Percentiles rank a stretch among this genome's conserved stretches.
Conservation (phyloP, 2,329 filamentous ascomycete species). For the Camillea tinctor region DNA sequence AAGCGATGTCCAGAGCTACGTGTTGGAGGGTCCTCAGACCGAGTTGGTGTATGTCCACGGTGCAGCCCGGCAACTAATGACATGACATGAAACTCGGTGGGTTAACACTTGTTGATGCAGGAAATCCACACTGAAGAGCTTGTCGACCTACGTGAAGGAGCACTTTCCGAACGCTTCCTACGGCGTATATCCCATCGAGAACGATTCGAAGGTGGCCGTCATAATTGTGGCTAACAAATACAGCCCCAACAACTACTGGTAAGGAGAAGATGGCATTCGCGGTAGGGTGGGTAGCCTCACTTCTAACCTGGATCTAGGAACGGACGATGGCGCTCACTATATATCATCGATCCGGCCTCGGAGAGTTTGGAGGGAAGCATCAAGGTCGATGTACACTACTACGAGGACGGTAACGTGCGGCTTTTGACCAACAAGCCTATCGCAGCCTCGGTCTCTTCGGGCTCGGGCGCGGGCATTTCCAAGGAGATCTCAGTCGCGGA, state of each 20-base stretch:
- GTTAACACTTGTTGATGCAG: conserved; percentile 43
- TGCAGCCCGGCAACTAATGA: not conserved
- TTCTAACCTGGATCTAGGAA: conserved; percentile 59
- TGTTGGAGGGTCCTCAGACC: conserved; percentile 70
- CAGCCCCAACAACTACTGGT: conserved; percentile 98
- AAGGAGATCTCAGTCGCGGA: conserved; percentile 77
- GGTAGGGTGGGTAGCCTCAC: not conserved
- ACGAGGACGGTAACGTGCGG: conserved; percentile 97
- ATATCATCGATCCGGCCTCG: conserved; percentile 72
- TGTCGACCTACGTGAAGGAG: conserved; percentile 75
- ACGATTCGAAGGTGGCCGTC: conserved; percentile 74
- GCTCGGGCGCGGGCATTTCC: conserved; percentile 66
- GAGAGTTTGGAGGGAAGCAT: conserved; percentile 72
- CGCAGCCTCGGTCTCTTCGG: conserved; percentile 58
- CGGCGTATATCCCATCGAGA: conserved; percentile 78
- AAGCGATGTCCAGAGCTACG: conserved; percentile 75
- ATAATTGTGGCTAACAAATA: conserved; percentile 94
- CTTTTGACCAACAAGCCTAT: conserved; percentile 84
- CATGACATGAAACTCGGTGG: conserved; percentile 1
- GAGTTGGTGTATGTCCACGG: conserved; percentile 69
- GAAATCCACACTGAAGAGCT: conserved; percentile 77
- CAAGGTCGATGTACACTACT: conserved; percentile 97
- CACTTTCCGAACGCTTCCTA: conserved; percentile 83
- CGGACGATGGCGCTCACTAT: conserved; percentile 90
- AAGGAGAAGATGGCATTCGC: conserved; percentile 20